Evolutionary conservation across 139 green algal species (phyloP).

Genomic region (Yamagishiella unicocca): DNA sequence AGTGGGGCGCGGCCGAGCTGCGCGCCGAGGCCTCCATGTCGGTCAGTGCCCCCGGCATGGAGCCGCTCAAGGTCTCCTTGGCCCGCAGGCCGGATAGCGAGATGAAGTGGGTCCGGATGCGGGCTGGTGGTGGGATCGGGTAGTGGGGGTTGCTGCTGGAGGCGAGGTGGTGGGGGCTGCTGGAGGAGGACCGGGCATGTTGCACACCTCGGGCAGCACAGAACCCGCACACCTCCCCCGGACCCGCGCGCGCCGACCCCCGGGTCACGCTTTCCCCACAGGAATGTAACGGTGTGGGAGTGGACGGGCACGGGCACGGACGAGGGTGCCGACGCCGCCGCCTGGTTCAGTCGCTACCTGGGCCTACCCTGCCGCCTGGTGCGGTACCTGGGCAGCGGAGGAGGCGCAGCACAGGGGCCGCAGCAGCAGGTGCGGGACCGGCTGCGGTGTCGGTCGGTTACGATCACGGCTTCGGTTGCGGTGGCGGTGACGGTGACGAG

Average conservation of each 20-base stretch:
- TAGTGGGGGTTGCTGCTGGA: too few relatives aligned
- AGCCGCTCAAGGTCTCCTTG: slow-evolving; percentile 26
- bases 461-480: too few relatives aligned
- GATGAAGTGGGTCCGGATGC: neutral
- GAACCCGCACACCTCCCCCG: too few relatives aligned
- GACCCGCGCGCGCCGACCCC: neutral
- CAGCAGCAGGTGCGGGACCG: slow-evolving; percentile 1
- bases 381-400: slow-evolving; percentile 58
- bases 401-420: neutral
- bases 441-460: neutral
- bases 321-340: slow-evolving; percentile 71
- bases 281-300: slow-evolving; percentile 76
- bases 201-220: too few relatives aligned
- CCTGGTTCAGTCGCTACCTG: slow-evolving; percentile 79
- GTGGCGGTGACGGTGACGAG: neutral
- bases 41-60: slow-evolving; percentile 18
- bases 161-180: too few relatives aligned
- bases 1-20: neutral
- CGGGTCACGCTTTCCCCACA: too few relatives aligned
- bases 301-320: slow-evolving; percentile 76
- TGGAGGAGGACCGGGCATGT: too few relatives aligned
- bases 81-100: neutral
- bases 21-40: neutral
- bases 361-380: slow-evolving; percentile 69
- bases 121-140: too few relatives aligned